phyloP scores from a whole-genome alignment of 192 early-diverging fungal genomes.

The Entomortierella parvispora region DNA sequence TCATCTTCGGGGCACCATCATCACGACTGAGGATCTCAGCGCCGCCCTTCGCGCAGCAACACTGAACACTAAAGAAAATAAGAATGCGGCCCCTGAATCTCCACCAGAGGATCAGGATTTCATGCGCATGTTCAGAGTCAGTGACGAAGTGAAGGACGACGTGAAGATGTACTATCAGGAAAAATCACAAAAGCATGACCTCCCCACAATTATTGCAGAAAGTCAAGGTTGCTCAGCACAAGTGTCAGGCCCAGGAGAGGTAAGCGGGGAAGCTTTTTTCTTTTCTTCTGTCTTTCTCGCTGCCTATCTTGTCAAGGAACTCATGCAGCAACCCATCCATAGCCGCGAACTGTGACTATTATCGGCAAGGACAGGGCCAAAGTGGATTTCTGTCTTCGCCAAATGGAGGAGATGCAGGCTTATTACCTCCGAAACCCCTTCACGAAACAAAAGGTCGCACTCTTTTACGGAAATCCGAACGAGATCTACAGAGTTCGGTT shows the following conservation, averaged over 20 bases:
- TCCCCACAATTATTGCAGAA: slow-evolving; percentile 29
- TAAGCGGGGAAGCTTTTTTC: neutral
- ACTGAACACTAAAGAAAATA: neutral
- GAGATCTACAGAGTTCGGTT: slow-evolving; percentile 25
- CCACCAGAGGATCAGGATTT: neutral
- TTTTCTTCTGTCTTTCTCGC: too few relatives aligned
- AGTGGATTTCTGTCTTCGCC: neutral
- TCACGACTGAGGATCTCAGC: too few relatives aligned
- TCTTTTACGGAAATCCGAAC: slow-evolving; percentile 33
- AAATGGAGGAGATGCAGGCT: slow-evolving; percentile 19
- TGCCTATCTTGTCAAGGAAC: neutral
- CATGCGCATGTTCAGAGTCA: slow-evolving; percentile 5
- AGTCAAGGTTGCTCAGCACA: neutral
- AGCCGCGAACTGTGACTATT: slow-evolving; percentile 12
- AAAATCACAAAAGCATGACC: slow-evolving; percentile 22
- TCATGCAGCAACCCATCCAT: neutral
- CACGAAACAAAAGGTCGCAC: neutral
- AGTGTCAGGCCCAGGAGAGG: slow-evolving; percentile 9
- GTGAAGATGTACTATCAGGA: slow-evolving; percentile 32
- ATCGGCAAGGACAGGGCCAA: slow-evolving; percentile 4
- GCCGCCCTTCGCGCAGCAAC: too few relatives aligned
- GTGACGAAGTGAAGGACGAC: slow-evolving; percentile 8
- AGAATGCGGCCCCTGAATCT: neutral
- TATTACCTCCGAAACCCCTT: slow-evolving; percentile 26
- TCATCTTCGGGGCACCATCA: too few relatives aligned